Conservation (phyloP, 108 stramenopile species). For the Parietichytrium sp. region DNA sequence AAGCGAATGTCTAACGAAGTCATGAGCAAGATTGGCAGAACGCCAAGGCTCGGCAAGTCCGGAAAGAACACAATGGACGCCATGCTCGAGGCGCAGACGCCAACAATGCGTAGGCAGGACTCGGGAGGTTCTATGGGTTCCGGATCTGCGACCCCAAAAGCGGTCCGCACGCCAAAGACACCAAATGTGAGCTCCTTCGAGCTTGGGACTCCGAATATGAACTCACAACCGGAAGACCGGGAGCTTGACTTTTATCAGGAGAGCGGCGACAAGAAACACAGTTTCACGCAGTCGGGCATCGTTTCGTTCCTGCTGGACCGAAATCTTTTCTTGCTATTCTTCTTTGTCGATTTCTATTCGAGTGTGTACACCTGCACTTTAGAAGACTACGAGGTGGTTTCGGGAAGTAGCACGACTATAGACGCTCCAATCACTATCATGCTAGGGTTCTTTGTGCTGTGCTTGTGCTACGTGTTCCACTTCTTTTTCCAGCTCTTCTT, state of each 20-base stretch:
- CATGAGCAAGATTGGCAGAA: background rate
- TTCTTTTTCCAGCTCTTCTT: slow-evolving; percentile 37
- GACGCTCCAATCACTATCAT: background rate
- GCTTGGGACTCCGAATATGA: too few species aligned
- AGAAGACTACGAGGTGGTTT: background rate
- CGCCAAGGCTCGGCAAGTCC: background rate
- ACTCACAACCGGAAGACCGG: too few species aligned
- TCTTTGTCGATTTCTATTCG: background rate
- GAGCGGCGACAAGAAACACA: too few species aligned
- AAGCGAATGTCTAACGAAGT: background rate
- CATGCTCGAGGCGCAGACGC: slow-evolving; percentile 12
- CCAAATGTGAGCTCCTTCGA: too few species aligned
- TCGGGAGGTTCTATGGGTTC: background rate
- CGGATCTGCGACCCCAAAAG: background rate
- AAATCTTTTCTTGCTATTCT: slow-evolving; percentile 6
- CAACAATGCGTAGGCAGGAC: background rate
- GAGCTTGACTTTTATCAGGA: too few species aligned
- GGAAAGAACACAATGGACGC: background rate
- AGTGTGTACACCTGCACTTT: slow-evolving; percentile 1
- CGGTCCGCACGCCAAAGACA: background rate
- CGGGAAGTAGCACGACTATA: background rate
- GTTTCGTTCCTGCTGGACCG: too few species aligned
- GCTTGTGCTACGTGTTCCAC: background rate
- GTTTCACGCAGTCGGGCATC: too few species aligned
- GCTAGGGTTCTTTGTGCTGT: background rate